Evolutionary conservation across 345 rosid genomes (phyloP).

Genomic region (Murraya koenigii): DNA sequence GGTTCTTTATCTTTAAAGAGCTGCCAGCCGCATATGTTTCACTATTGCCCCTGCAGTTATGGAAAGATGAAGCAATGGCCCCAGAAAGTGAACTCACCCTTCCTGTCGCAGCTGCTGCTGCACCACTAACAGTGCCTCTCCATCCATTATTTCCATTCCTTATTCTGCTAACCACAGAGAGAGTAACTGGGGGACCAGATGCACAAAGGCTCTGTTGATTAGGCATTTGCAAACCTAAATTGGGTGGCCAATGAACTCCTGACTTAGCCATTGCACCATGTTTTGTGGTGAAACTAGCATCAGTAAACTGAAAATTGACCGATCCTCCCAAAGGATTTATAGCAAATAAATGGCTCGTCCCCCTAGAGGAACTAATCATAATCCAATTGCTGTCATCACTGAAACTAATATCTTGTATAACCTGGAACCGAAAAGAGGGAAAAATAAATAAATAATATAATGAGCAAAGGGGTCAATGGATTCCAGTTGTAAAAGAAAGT

Average conservation of each 20-base stretch:
- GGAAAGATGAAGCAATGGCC: constrained; percentile 73
- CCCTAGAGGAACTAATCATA: constrained; percentile 89
- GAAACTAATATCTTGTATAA: constrained; percentile 91
- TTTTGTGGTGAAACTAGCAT: constrained; percentile 29
- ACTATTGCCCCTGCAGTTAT: constrained; percentile 51
- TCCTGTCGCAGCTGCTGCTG: constrained; percentile 90
- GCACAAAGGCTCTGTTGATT: constrained; percentile 38
- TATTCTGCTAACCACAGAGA: constrained; percentile 78
- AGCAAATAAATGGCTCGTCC: constrained; percentile 92
- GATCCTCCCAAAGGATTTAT: constrained; percentile 61
- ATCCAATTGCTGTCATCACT: constrained; percentile 84
- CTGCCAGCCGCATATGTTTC: constrained; percentile 23
- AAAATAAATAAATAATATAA: background rate
- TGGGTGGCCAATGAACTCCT: constrained; percentile 39
- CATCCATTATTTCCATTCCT: constrained; percentile 75
- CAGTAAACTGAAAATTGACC: constrained; percentile 33
- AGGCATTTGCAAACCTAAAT: constrained; percentile 27
- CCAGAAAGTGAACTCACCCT: constrained; percentile 58
- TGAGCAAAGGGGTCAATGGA: background rate
- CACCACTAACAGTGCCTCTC: constrained; percentile 73
- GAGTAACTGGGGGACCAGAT: constrained; percentile 57
- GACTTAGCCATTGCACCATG: constrained; percentile 30
- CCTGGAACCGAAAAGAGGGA: constrained; percentile 41
- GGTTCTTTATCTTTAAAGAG: constrained; percentile 43
- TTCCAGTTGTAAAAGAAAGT: background rate